These are phyloP conservation scores for Phytophthora pluvialis DNA, from an alignment of 352 stramenopile genomes.

Conservation along the genomic window DNA sequence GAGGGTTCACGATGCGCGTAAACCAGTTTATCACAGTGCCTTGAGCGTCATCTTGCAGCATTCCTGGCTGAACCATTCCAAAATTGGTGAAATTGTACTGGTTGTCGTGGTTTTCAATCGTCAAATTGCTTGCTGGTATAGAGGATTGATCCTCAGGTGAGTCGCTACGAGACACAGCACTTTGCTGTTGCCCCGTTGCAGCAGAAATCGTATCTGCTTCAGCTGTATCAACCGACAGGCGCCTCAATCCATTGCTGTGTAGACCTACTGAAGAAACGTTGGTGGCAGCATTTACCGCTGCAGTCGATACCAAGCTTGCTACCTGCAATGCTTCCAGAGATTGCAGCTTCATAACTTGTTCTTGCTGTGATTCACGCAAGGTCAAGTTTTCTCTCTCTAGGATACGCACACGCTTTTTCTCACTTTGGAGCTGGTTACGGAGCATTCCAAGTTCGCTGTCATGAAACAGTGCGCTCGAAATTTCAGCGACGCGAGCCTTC, in stretches of 20 bases:
- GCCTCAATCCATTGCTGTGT: neutral
- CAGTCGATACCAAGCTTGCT: constrained; percentile 17
- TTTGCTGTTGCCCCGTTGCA: neutral
- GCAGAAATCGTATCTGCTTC: neutral
- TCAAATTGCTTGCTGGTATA: neutral
- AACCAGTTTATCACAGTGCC: constrained; percentile 23
- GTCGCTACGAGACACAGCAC: neutral
- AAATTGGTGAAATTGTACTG: constrained; percentile 27
- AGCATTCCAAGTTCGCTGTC: constrained; percentile 59
- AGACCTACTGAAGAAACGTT: neutral
- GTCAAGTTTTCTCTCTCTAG: constrained; percentile 67
- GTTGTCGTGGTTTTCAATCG: constrained; percentile 14
- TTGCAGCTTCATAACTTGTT: constrained; percentile 61
- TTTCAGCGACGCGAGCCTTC: constrained; percentile 50
- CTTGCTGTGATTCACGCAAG: constrained; percentile 52
- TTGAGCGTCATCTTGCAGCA: constrained; percentile 2
- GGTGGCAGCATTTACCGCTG: neutral
- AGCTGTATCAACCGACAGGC: neutral
- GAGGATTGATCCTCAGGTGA: constrained; percentile 3
- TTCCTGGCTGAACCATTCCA: neutral
- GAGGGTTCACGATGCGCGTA: constrained; percentile 27
- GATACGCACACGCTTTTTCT: constrained; percentile 66
- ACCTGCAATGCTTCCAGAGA: constrained; percentile 41
- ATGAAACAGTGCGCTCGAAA: constrained; percentile 57
- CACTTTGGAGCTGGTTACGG: constrained; percentile 61